These are phyloP conservation scores for Eutrema salsugineum DNA, from an alignment of 441 rosid genomes.

Conservation along the genomic window DNA sequence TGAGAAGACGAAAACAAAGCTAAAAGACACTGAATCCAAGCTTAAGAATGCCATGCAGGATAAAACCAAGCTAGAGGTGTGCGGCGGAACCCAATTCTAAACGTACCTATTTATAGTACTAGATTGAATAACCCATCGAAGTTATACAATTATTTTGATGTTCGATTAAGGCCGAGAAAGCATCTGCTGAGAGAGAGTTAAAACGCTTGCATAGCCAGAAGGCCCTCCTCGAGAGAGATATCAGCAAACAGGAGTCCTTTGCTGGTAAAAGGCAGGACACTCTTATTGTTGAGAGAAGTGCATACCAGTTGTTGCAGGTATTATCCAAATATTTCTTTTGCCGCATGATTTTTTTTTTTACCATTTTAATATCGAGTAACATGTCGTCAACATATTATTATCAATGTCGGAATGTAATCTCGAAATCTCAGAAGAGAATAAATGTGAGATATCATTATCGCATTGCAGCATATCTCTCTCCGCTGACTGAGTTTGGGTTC, in stretches of 20 bases:
- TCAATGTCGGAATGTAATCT: not conserved
- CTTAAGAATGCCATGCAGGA: conserved; percentile 85
- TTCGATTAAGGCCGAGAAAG: conserved; percentile 76
- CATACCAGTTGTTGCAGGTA: conserved; percentile 77
- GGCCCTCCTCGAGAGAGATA: conserved; percentile 82
- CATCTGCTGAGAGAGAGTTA: conserved; percentile 77
- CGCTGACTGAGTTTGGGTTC: not conserved
- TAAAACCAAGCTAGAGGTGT: conserved; percentile 96
- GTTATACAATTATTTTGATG: not conserved
- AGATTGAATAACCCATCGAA: not conserved
- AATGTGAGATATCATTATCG: not conserved
- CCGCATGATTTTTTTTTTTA: not conserved
- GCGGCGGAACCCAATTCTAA: not conserved
- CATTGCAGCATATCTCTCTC: not conserved
- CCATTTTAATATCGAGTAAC: not conserved
- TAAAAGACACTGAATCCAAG: conserved; percentile 85
- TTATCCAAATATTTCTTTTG: not conserved
- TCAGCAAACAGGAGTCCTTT: conserved; percentile 72
- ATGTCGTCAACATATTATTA: not conserved
- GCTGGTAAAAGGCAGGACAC: conserved; percentile 83
- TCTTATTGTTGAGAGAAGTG: conserved; percentile 43
- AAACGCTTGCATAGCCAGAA: conserved; percentile 74
- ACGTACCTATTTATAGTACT: not conserved
- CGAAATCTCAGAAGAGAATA: not conserved
- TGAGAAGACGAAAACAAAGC: conserved; percentile 74